Evolutionary conservation across 2,329 filamentous ascomycete genomes (phyloP), one percentile per base, ranked within the genome.

Genomic region (Neopestalotiopsis rosae): DNA sequence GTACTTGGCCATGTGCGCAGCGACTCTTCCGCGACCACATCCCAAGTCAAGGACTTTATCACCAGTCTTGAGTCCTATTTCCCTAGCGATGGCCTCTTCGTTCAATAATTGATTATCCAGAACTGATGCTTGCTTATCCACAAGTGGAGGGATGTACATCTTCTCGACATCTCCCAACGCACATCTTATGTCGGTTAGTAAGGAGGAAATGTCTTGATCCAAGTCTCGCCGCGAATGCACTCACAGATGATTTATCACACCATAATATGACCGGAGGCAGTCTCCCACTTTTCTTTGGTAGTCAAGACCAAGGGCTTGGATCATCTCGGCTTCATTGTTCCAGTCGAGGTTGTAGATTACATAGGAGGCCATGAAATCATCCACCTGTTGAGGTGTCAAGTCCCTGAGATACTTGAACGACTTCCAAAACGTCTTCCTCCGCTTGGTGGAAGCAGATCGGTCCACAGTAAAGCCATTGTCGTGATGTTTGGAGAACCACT

Each of bases 261-360:
- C 85, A 69, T 88, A 88, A 74, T 88, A 88, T 12, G 85, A 76
- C 65, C 81, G 81, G 66, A 88, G 81, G 68, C 85, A 86, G 69
- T 85, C 84, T 67, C 85, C 85, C 14, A 87, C 84, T 56, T 82
- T 84, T 56, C 83, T 74, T 72, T 84, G 83, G 74, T 87, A 88
- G 70, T 85, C 76, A 2, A 82, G 80, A 1, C 86, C 86, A 6
- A 88, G 78, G 0, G 80, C 79, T 24, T 80, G 79, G 17, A 83
- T 72, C 84, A 88, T 87, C 69, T 82, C 78, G 32, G 79, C 73
- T 74, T 86, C 83, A 70, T 87, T 78, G 17, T 81, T 84, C 86
- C 86, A 88, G 76, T 88, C 86, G 1, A 87, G 80, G 72, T 86
- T 86, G 78, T 88, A 87, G 72, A 88, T 87, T 73, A 86, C 81